Evolutionary conservation across 2,329 filamentous ascomycete genomes (phyloP).

Genomic region (Dothistroma septosporum): DNA sequence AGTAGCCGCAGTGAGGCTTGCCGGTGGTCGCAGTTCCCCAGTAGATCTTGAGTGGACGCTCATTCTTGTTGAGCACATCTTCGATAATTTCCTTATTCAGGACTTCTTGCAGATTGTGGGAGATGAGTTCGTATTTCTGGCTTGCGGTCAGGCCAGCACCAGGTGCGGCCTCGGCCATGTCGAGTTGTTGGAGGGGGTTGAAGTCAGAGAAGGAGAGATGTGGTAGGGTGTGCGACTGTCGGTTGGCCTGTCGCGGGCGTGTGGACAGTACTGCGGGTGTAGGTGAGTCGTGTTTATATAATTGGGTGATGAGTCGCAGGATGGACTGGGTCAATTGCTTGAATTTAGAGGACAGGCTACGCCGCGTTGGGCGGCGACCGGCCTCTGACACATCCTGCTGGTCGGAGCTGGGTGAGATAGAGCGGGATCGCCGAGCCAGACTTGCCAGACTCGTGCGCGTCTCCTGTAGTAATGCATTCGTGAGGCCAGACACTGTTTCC

Average conservation of each 20-base stretch:
- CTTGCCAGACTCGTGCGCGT: neutral
- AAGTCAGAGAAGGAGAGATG: constrained; percentile 1
- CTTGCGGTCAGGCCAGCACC: constrained; percentile 32
- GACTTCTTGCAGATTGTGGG: constrained; percentile 69
- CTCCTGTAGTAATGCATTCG: neutral
- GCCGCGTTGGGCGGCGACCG: neutral
- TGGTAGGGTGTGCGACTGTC: neutral
- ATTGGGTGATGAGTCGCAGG: neutral
- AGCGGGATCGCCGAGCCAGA: too few species aligned
- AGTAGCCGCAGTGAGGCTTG: constrained; percentile 85
- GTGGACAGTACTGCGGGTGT: neutral
- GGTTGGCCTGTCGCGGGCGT: neutral
- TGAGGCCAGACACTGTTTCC: neutral
- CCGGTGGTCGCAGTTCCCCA: constrained; percentile 86
- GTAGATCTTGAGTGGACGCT: constrained; percentile 73
- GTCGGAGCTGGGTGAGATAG: neutral
- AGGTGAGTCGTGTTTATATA: neutral
- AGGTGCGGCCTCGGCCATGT: constrained; percentile 14
- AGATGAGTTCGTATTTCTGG: constrained; percentile 71
- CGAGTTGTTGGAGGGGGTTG: neutral
- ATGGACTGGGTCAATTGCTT: neutral
- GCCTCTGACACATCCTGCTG: neutral
- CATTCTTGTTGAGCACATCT: constrained; percentile 63
- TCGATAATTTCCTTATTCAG: constrained; percentile 82
- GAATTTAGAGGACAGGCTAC: neutral